Evolutionary conservation across 1,139 yeast genomes (phyloP).

Genomic region (Spathaspora sp.): DNA sequence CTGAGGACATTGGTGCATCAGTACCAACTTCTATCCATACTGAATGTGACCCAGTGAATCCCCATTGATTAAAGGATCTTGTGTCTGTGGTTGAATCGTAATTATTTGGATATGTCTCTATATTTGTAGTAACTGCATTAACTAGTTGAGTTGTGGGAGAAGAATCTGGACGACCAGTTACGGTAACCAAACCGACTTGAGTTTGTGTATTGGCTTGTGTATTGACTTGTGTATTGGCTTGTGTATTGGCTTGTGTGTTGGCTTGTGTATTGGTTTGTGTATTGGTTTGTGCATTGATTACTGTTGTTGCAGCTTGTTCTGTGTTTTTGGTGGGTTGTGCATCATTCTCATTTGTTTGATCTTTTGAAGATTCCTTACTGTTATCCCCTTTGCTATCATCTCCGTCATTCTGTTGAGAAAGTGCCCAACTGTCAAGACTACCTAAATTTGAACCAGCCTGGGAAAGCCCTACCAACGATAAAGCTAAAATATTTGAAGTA

Average conservation of each 20-base stretch:
- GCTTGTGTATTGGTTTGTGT: no score
- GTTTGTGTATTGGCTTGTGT: no score
- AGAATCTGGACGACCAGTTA: background rate
- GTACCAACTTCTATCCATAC: slow-evolving; percentile 23
- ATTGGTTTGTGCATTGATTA: no score
- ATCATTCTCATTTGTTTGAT: background rate
- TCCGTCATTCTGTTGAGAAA: background rate
- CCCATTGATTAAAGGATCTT: slow-evolving; percentile 36
- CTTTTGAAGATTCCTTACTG: background rate
- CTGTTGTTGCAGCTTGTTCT: background rate
- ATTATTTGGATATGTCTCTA: background rate
- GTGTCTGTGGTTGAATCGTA: background rate
- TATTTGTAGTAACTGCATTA: background rate
- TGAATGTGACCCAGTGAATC: slow-evolving; percentile 43
- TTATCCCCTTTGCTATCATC: background rate
- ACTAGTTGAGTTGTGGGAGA: background rate
- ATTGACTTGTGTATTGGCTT: no score
- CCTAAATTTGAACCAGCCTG: background rate
- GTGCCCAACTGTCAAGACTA: slow-evolving; percentile 1
- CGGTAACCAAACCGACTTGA: background rate
- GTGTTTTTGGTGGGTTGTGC: background rate
- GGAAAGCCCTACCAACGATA: slow-evolving; percentile 15
- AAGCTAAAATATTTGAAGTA: slow-evolving; percentile 13
- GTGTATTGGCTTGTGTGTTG: no score
- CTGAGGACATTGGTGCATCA: slow-evolving; percentile 11